Evolutionary conservation across 2,329 filamentous ascomycete genomes (phyloP).

Genomic region (Pezicula carpinea): DNA sequence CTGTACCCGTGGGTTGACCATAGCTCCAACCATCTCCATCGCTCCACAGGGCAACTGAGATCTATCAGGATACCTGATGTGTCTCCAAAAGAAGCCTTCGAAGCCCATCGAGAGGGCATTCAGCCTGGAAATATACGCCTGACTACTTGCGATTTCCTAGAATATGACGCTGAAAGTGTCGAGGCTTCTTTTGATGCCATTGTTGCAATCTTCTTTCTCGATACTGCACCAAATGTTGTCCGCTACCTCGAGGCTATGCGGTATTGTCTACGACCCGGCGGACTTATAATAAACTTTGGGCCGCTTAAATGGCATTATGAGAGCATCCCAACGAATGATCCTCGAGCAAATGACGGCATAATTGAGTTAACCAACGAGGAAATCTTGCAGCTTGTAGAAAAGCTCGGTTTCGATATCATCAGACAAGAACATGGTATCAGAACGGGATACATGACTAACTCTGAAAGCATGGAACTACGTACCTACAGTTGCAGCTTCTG

Average conservation of each 20-base stretch:
- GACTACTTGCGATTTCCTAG: slow-evolving; percentile 88
- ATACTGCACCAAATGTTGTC: slow-evolving; percentile 91
- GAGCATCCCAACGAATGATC: slow-evolving; percentile 39
- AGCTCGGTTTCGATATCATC: slow-evolving; percentile 73
- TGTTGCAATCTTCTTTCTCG: slow-evolving; percentile 90
- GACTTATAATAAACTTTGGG: slow-evolving; percentile 84
- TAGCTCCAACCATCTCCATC: slow-evolving; percentile 78
- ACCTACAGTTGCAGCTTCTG: slow-evolving; percentile 78
- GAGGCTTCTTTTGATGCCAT: slow-evolving; percentile 70
- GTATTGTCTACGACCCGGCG: slow-evolving; percentile 71
- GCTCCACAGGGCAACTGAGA: slow-evolving; percentile 66
- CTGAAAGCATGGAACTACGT: slow-evolving; percentile 79
- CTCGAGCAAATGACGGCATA: slow-evolving; percentile 46
- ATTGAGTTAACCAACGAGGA: slow-evolving; percentile 91
- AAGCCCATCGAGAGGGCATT: slow-evolving; percentile 21
- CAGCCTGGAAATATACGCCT: slow-evolving; percentile 73
- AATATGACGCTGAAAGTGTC: slow-evolving; percentile 66
- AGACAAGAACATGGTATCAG: slow-evolving; percentile 53
- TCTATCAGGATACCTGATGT: slow-evolving; percentile 76
- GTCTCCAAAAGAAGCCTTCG: slow-evolving; percentile 58
- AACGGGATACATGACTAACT: slow-evolving; percentile 84
- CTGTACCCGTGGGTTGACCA: slow-evolving; percentile 83
- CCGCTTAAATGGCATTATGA: slow-evolving; percentile 96
- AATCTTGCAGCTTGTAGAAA: slow-evolving; percentile 69
- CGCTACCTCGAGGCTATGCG: slow-evolving; percentile 81